Conservation (phyloP, 257 asterid species). For the Linderniella brevidens region DNA sequence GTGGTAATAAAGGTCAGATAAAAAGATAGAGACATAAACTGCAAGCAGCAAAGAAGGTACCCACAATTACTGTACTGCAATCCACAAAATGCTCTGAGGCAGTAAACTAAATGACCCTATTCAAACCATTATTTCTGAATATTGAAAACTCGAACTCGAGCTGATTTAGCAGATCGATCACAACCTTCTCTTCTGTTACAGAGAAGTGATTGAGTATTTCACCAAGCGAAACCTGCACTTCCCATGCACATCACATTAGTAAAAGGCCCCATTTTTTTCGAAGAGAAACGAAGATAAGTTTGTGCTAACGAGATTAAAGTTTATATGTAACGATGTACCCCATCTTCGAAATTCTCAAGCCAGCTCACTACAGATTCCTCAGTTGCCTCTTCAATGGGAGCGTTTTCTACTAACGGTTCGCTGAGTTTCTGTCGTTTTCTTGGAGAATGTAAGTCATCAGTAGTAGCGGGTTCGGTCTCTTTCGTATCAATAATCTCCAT, state of each 20-base stretch:
- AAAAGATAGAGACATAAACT: no score
- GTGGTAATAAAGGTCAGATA: no score
- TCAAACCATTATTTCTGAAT: constrained; percentile 40
- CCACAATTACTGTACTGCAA: no score
- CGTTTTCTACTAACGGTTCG: constrained; percentile 14
- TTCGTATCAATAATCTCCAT: constrained; percentile 7
- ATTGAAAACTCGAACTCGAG: constrained; percentile 67
- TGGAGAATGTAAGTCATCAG: constrained; percentile 15
- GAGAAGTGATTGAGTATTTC: constrained; percentile 50
- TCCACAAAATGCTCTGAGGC: neutral
- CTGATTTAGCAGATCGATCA: constrained; percentile 29
- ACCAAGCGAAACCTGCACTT: constrained; percentile 40
- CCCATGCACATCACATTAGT: constrained; percentile 2
- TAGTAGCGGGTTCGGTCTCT: constrained; percentile 9
- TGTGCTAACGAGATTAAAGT: neutral
- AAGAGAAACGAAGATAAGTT: neutral
- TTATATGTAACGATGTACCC: constrained; percentile 25
- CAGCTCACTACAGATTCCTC: constrained; percentile 35
- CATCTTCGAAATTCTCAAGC: constrained; percentile 44
- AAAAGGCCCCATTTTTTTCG: constrained; percentile 3
- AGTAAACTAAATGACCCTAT: constrained; percentile 35
- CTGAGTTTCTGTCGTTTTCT: constrained; percentile 46
- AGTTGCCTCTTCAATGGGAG: constrained; percentile 26
- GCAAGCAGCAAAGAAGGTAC: no score
- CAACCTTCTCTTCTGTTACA: constrained; percentile 38